phyloP scores from a whole-genome alignment of 495 filamentous ascomycete species.

The Gamarada debralockiae region DNA sequence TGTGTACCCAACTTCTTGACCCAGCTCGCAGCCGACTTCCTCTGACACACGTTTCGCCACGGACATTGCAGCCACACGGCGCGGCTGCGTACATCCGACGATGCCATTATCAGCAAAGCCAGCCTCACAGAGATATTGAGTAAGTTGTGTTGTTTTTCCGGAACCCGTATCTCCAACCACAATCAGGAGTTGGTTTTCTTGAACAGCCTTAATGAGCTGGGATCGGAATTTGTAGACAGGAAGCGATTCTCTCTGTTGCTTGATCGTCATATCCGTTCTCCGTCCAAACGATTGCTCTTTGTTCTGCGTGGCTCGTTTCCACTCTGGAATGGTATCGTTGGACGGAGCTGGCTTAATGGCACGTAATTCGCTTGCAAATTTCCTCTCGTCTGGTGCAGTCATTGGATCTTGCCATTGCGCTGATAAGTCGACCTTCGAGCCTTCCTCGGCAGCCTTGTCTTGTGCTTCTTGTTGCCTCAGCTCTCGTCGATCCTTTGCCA shows the following conservation, averaged over 20 bases:
- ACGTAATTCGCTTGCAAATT: conserved; percentile 83
- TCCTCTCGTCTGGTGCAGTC: conserved; percentile 73
- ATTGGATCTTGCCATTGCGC: conserved; percentile 98
- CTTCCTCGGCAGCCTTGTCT: conserved; percentile 74
- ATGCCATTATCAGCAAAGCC: conserved; percentile 87
- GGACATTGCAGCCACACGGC: conserved; percentile 95
- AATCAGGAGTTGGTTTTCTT: conserved; percentile 85
- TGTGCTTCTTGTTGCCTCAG: conserved; percentile 83
- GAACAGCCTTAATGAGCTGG: conserved; percentile 83
- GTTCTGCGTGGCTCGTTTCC: conserved; percentile 81
- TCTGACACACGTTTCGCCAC: conserved; percentile 96
- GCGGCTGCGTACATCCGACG: conserved; percentile 96
- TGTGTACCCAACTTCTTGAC: conserved; percentile 93
- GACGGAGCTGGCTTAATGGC: conserved; percentile 42
- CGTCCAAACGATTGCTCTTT: conserved; percentile 83
- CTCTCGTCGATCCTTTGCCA: conserved; percentile 91
- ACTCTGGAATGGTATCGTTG: conserved; percentile 76
- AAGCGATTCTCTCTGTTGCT: conserved; percentile 86
- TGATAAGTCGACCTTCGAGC: conserved; percentile 76
- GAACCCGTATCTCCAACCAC: conserved; percentile 97
- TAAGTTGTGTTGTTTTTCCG: conserved; percentile 95
- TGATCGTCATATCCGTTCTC: conserved; percentile 87
- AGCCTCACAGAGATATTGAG: conserved; percentile 90
- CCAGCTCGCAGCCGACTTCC: conserved; percentile 88
- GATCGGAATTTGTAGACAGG: conserved; percentile 89